phyloP scores from a whole-genome alignment of 1,284 basidiomycete genomes.

The Rhodotorula sp. region DNA sequence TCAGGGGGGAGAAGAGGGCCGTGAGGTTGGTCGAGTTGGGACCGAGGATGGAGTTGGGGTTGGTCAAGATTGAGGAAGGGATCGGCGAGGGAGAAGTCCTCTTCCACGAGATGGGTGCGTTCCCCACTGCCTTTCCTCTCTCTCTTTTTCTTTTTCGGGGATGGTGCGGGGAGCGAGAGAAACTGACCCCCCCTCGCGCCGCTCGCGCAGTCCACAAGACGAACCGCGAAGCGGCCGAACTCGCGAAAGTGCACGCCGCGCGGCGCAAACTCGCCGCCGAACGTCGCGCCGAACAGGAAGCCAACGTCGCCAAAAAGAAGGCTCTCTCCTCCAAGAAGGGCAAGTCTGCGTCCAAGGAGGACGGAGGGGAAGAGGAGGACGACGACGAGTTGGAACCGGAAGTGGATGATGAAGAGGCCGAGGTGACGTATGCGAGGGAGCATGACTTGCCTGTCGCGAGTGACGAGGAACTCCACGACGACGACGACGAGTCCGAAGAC shows the following conservation, averaged over 20 bases:
- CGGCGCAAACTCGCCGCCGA: slow-evolving; percentile 71
- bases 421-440: slow-evolving; percentile 20
- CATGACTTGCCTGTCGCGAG: slow-evolving; percentile 30
- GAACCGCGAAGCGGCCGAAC: slow-evolving; percentile 59
- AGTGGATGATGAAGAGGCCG: slow-evolving; percentile 59
- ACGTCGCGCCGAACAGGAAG: slow-evolving; percentile 78
- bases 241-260: slow-evolving; percentile 70
- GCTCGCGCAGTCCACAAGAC: slow-evolving; percentile 38
- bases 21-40: slow-evolving; percentile 91
- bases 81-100: slow-evolving; percentile 61
- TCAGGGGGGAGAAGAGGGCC: slow-evolving; percentile 80
- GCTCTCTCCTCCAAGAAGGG: slow-evolving; percentile 51
- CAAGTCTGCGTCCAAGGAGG: slow-evolving; percentile 48
- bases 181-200: neutral
- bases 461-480: slow-evolving; percentile 48
- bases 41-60: slow-evolving; percentile 85
- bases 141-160: neutral
- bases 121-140: neutral
- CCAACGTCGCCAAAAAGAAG: slow-evolving; percentile 79
- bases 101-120: slow-evolving; percentile 65
- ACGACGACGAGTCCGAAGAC: too few relatives aligned
- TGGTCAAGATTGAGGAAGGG: slow-evolving; percentile 88
- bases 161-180: too few relatives aligned
- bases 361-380: slow-evolving; percentile 50
- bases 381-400: slow-evolving; percentile 50